Evolutionary conservation across 306 rosid species (phyloP).

Genomic region (Ziziphus jujuba): DNA sequence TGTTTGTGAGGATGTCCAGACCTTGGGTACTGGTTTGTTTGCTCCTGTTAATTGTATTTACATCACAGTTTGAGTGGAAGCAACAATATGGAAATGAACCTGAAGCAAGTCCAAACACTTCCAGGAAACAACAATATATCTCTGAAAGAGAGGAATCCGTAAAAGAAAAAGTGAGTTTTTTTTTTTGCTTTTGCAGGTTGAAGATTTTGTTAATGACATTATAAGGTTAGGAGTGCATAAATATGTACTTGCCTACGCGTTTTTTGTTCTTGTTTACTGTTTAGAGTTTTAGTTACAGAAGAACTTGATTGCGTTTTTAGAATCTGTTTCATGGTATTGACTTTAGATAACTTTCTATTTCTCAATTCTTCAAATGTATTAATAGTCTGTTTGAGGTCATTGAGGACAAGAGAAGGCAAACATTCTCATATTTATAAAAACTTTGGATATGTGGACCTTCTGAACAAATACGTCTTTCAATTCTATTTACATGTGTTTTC

Average conservation of each 20-base stretch:
- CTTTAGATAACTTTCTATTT: background rate
- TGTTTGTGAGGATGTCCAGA: conserved; percentile 43
- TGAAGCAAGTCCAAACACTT: conserved; percentile 39
- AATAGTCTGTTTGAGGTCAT: background rate
- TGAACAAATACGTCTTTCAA: background rate
- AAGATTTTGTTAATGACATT: background rate
- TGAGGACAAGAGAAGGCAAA: background rate
- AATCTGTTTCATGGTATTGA: background rate
- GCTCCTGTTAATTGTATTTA: conserved; percentile 52
- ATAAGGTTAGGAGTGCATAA: background rate
- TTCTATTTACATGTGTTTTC: background rate
- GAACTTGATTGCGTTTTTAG: background rate
- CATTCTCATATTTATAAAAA: background rate
- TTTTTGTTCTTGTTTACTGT: conserved; percentile 2
- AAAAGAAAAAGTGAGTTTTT: conserved; percentile 49
- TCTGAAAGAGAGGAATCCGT: conserved; percentile 56
- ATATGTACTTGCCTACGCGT: background rate
- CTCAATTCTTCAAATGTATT: background rate
- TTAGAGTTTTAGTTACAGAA: conserved; percentile 3
- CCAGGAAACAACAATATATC: conserved; percentile 35
- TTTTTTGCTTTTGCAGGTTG: background rate
- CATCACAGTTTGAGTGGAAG: conserved; percentile 69
- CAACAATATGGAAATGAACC: conserved; percentile 49
- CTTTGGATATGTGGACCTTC: background rate
- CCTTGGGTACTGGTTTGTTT: conserved; percentile 62